Evolutionary conservation across 164 flowering plant species (phyloP), one percentile per base, ranked within the genome.

Genomic region (Liriodendron chinense): DNA sequence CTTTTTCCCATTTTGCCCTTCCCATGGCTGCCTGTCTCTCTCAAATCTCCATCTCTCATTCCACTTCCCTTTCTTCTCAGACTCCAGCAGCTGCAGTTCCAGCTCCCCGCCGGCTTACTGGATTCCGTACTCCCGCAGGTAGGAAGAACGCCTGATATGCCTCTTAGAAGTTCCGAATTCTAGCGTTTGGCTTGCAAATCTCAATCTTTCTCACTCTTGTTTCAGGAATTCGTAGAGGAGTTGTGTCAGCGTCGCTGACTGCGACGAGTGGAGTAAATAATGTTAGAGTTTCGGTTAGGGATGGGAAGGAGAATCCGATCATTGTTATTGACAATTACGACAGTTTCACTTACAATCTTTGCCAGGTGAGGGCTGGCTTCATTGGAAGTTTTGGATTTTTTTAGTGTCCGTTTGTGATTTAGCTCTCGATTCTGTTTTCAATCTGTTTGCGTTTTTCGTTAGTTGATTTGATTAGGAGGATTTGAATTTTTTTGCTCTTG

Each of bases 291-390:
- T 25, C 69, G 7, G 81, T 69, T 14, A 24, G 69, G 7, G 79
- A 64, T 16, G 71, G 78, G 25, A 75, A 49, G 62, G 82, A 72
- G 53, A 77, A 80, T 68, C 96, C 96, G 68, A 86, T 95, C n/a
- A 34, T 92, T 28, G 96, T 96, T 28, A 90, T 96, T 50, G 99
- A 96, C 79, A 96, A 96, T 78, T 96, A 96, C 63, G 99, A 96
- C 69, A 96, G 99, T 75, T 96, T 96, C 83, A 96, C 99, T 80
- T 96, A 96, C 82, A 96, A 96, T 82, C 96, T 96, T 65, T 96
- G 99, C 78, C 99, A 94, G 96, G 99, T 95, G 25, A 10, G 59
- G 18, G 59, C 59, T 16, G 0, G 43, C 13, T 53, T 53, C 43
- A 34, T 34, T 53, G 59, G 59, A 53, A 53, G 43, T 53, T 2